Conservation (phyloP, 2,329 filamentous ascomycete species). For the Graphilbum sp. region DNA sequence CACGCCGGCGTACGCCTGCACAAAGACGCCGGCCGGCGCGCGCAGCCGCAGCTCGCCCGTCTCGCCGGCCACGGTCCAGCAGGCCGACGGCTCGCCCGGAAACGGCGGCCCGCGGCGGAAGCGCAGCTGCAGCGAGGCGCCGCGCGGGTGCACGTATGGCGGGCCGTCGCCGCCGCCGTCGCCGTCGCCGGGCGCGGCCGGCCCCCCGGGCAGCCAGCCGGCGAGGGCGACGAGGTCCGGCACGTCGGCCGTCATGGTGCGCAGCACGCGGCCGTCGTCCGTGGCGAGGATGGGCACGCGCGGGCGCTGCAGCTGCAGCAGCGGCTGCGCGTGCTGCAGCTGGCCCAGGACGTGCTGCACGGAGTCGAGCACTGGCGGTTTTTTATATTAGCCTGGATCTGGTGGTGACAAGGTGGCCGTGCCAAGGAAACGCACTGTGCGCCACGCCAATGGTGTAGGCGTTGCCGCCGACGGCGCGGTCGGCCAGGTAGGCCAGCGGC, state of each 20-base stretch:
- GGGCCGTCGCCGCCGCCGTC: constrained; percentile 10
- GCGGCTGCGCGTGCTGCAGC: constrained; percentile 19
- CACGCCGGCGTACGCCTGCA: constrained; percentile 7
- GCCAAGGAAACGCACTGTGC: constrained; percentile 19
- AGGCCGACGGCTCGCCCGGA: constrained; percentile 26
- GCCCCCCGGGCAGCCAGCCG: constrained; percentile 19
- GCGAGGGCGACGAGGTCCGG: constrained; percentile 16
- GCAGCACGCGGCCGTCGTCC: not conserved
- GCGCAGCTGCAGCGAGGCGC: constrained; percentile 25
- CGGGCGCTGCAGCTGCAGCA: constrained; percentile 28
- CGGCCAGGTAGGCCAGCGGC: constrained; percentile 24
- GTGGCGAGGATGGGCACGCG: constrained; percentile 15
- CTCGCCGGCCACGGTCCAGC: constrained; percentile 34
- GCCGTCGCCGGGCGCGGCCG: too few species aligned
- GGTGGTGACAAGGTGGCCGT: not conserved
- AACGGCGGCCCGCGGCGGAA: constrained; percentile 32
- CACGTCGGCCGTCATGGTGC: constrained; percentile 10
- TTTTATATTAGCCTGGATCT: too few species aligned
- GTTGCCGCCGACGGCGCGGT: constrained; percentile 30
- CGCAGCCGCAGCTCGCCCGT: constrained; percentile 31
- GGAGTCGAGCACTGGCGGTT: constrained; percentile 25
- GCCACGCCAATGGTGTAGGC: constrained; percentile 23
- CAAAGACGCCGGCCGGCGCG: constrained; percentile 12
- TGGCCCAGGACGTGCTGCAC: constrained; percentile 30
- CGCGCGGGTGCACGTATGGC: constrained; percentile 1